These are phyloP conservation scores for Arthrinium phaeospermum DNA, from an alignment of 2,329 filamentous ascomycete species.

Conservation along the genomic window DNA sequence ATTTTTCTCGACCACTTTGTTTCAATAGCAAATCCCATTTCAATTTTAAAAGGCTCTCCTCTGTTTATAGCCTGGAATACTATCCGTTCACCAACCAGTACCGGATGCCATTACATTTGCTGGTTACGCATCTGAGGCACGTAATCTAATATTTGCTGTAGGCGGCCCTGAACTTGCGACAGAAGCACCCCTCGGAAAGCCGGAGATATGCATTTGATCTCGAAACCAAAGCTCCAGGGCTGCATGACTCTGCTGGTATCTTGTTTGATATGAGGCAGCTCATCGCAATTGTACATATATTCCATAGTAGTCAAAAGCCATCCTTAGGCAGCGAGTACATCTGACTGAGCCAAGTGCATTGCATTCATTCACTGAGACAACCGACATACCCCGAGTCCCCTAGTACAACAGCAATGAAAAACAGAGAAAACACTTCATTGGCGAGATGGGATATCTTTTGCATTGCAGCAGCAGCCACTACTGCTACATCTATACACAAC, in stretches of 20 bases:
- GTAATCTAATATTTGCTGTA: background rate
- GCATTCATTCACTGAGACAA: background rate
- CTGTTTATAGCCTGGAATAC: background rate
- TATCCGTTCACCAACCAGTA: background rate
- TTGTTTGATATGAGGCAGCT: background rate
- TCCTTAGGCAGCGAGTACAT: background rate
- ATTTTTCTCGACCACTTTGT: background rate
- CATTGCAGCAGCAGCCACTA: background rate
- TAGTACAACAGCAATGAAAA: background rate
- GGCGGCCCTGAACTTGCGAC: background rate
- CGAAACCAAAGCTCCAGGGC: background rate
- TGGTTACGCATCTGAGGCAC: background rate
- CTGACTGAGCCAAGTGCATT: background rate
- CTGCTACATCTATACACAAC: conserved; percentile 5
- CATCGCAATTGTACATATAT: background rate
- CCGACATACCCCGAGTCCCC: background rate
- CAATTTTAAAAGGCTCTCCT: background rate
- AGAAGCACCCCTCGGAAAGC: background rate
- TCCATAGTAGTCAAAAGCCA: background rate
- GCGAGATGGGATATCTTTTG: background rate
- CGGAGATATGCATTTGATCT: background rate
- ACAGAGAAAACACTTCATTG: background rate
- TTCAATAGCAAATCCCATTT: background rate
- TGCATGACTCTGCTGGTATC: background rate
- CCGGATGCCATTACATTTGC: background rate